Conservation (phyloP, 1,284 basidiomycete species). For the Xerocomus amazonicus region DNA sequence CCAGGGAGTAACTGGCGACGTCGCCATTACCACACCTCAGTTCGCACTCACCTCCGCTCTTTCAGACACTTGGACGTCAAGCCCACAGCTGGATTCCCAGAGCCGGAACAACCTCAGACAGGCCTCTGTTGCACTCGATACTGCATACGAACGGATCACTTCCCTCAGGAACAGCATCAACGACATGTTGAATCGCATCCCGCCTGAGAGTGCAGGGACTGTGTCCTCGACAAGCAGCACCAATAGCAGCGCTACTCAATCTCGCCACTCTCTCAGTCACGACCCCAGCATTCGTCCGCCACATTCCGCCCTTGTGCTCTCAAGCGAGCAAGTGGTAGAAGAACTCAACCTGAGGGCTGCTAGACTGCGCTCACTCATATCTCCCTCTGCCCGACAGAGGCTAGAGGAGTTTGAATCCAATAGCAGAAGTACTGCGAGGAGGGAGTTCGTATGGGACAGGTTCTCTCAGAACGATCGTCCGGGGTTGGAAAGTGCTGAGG, state of each 20-base stretch:
- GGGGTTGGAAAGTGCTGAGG: slow-evolving; percentile 13
- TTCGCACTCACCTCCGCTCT: slow-evolving; percentile 3
- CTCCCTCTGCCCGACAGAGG: slow-evolving; percentile 30
- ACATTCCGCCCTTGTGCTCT: slow-evolving; percentile 35
- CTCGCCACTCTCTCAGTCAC: slow-evolving; percentile 13
- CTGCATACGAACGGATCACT: slow-evolving; percentile 48
- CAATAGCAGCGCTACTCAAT: slow-evolving; percentile 5
- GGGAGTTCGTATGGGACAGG: slow-evolving; percentile 24
- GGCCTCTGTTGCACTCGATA: slow-evolving; percentile 47
- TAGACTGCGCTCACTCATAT: slow-evolving; percentile 29
- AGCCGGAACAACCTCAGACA: slow-evolving; percentile 40
- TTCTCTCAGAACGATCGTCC: slow-evolving; percentile 17
- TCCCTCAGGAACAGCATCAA: slow-evolving; percentile 46
- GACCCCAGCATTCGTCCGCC: slow-evolving; percentile 31
- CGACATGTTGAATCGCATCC: slow-evolving; percentile 37
- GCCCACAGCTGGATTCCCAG: slow-evolving; percentile 18
- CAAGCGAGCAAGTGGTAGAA: slow-evolving; percentile 24
- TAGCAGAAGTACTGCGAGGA: slow-evolving; percentile 9
- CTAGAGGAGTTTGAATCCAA: slow-evolving; percentile 32
- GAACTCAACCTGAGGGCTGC: slow-evolving; percentile 28
- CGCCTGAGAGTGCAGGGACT: slow-evolving; percentile 17
- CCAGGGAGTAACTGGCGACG: slow-evolving; percentile 8
- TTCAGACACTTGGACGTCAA: slow-evolving; percentile 13
- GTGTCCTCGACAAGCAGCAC: slow-evolving; percentile 2
- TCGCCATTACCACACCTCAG: slow-evolving; percentile 6